Base-by-base conservation (phyloP, 2,329 filamentous ascomycete species). In the Hypoxylon sp. region DNA sequence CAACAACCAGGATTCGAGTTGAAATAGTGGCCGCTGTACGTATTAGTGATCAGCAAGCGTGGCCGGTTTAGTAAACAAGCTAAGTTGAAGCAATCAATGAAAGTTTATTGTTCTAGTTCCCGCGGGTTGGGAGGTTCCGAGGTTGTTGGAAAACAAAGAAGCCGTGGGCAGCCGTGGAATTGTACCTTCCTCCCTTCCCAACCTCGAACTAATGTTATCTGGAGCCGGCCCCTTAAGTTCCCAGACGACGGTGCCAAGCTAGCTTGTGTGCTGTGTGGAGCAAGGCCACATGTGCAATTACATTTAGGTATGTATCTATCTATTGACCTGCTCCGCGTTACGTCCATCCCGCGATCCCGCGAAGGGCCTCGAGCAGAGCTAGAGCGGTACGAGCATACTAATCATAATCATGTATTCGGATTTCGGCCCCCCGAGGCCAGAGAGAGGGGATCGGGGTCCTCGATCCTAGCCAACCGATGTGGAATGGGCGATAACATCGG, bases 91-190 rank as follows among this genome's bases (percentile, higher is more conserved):
- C 27, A 31, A 54, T 2, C 27, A 31, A 54, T 2, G 42, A 37
- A 62, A 13, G 31, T 35, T 44, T 35, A 31, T 39, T 21, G 27
- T 46, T 46, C 17, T 48, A 46, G 19, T 21, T 59, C 48, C 62
- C 66, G 48, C 66, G 50, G 57, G 24, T 27, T 58, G 51, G 50
- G 48, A 65, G 37, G 21, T 66, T 55, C 67, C 67, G 67, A 69
- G 67, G 67, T 67, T 61, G 51, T 60, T 57, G 55, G 62, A 13
- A 27, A 27, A 57, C 31, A 35, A 57, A 64, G 44, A 58, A 64
- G 29, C 62, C 62, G 59, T 59, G 60, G 62, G 46, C 32, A 58
- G 17, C 47, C 46, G 42, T 65, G 51, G 48, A 60, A 32, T 27
- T 27, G 24, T 10, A 11, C n/a, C 15, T 32, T 48, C 19, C 24